Conservation (phyloP, 2,329 filamentous ascomycete species). For the Triangularia setosa region DNA sequence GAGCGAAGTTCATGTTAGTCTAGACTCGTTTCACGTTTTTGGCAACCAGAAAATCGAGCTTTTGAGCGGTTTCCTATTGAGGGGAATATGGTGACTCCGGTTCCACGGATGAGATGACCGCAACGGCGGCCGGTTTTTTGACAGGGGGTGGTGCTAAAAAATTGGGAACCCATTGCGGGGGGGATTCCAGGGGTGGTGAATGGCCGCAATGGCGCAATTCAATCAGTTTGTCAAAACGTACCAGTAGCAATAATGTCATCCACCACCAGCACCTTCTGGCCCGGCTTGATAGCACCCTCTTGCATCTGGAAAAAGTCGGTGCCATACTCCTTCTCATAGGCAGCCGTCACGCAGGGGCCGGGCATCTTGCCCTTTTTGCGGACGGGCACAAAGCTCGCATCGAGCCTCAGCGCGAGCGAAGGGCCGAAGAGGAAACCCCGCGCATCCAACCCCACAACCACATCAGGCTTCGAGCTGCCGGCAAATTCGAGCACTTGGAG, state of each 20-base stretch:
- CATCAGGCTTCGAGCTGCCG: slow-evolving; percentile 63
- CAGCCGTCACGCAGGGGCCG: slow-evolving; percentile 78
- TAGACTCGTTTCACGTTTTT: background rate
- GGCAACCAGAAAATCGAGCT: no score
- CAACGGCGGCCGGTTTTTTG: background rate
- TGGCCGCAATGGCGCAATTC: slow-evolving; percentile 12
- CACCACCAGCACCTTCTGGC: slow-evolving; percentile 87
- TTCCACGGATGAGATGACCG: slow-evolving; percentile 3
- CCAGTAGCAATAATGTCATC: slow-evolving; percentile 99
- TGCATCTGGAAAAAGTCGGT: slow-evolving; percentile 96
- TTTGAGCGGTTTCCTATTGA: background rate
- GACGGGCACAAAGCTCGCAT: slow-evolving; percentile 85
- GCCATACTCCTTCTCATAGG: slow-evolving; percentile 94
- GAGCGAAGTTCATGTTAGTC: slow-evolving; percentile 17
- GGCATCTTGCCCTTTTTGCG: slow-evolving; percentile 95
- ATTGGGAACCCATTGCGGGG: slow-evolving; percentile 12
- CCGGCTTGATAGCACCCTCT: slow-evolving; percentile 73
- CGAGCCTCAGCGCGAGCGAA: slow-evolving; percentile 75
- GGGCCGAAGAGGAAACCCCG: slow-evolving; percentile 95
- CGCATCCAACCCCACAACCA: slow-evolving; percentile 89
- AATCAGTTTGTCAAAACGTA: slow-evolving; percentile 43
- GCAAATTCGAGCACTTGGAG: slow-evolving; percentile 65
- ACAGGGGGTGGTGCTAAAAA: slow-evolving; percentile 7
- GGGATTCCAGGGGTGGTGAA: background rate
- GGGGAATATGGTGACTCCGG: slow-evolving; percentile 15